Evolutionary conservation across 768 basidiomycete species (phyloP).

Genomic region (Termitomyces sp.): DNA sequence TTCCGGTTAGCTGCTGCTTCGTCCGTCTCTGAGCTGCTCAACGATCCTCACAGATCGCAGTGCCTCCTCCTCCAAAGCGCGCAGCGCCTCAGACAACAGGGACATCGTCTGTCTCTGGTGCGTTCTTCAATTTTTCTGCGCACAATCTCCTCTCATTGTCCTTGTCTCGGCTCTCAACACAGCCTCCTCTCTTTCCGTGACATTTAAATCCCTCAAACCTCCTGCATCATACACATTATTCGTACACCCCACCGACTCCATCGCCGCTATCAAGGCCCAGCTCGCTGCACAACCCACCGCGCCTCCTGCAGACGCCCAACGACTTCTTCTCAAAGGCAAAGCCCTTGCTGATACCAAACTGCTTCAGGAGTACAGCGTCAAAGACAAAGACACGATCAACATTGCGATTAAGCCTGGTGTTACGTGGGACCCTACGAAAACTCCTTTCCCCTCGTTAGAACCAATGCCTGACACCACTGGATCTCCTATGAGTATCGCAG

Average conservation of each 20-base stretch:
- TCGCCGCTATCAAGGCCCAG: conserved; percentile 73
- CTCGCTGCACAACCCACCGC: conserved; percentile 65
- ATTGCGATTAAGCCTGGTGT: conserved; percentile 81
- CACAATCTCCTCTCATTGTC: not conserved
- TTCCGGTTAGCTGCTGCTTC: conserved; percentile 47
- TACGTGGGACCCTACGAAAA: conserved; percentile 54
- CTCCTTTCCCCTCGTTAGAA: conserved; percentile 22
- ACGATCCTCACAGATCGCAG: conserved; percentile 6
- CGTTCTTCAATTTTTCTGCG: conserved; percentile 3
- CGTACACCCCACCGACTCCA: conserved; percentile 78
- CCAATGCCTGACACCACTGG: conserved; percentile 12
- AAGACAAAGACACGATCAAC: conserved; percentile 78
- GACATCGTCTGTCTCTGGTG: conserved; percentile 29
- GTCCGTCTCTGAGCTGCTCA: conserved; percentile 4
- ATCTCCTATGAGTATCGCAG: not conserved
- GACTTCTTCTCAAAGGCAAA: conserved; percentile 92
- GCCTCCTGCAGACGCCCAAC: conserved; percentile 76
- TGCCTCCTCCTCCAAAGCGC: conserved; percentile 43
- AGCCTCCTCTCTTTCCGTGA: conserved; percentile 56
- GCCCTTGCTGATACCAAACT: conserved; percentile 86
- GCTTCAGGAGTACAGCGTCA: conserved; percentile 84
- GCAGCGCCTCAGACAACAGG: conserved; percentile 26
- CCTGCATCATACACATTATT: conserved; percentile 68
- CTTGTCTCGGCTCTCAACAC: conserved; percentile 10
- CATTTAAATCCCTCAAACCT: conserved; percentile 92